Evolutionary conservation across 306 rosid species (phyloP).

Genomic region (Morella rubra): DNA sequence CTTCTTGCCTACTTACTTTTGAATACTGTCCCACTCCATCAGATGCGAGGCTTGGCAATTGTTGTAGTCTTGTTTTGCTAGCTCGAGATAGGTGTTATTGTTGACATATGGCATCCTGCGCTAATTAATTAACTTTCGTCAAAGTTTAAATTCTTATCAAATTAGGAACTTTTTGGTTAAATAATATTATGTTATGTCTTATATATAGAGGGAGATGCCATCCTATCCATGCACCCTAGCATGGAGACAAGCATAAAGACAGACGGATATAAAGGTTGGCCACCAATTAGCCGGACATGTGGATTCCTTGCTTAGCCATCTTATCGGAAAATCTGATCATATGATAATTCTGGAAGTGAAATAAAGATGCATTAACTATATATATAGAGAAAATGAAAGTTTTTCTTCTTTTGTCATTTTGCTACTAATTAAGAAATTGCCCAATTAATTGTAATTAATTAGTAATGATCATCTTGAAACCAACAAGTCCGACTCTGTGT

Average conservation of each 20-base stretch:
- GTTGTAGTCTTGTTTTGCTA: slow-evolving; percentile 89
- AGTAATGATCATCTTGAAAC: no score
- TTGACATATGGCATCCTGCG: slow-evolving; percentile 75
- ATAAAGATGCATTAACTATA: no score
- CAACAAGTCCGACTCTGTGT: no score
- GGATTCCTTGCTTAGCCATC: not conserved
- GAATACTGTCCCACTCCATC: slow-evolving; percentile 67
- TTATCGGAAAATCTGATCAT: not conserved
- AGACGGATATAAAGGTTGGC: not conserved
- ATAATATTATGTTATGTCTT: not conserved
- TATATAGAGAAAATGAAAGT: no score
- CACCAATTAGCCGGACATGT: not conserved
- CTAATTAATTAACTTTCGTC: not conserved
- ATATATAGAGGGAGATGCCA: no score
- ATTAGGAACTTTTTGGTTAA: not conserved
- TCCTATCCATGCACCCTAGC: not conserved
- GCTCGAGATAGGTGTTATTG: slow-evolving; percentile 68
- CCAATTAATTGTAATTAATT: no score
- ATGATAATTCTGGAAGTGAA: no score
- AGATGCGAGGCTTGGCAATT: slow-evolving; percentile 72
- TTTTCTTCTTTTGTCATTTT: no score
- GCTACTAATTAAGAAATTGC: no score
- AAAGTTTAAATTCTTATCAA: not conserved
- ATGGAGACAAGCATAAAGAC: not conserved
- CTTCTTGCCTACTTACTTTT: slow-evolving; percentile 43